Conservation (phyloP, 2,329 filamentous ascomycete species). For the Ambrosiella xylebori region DNA sequence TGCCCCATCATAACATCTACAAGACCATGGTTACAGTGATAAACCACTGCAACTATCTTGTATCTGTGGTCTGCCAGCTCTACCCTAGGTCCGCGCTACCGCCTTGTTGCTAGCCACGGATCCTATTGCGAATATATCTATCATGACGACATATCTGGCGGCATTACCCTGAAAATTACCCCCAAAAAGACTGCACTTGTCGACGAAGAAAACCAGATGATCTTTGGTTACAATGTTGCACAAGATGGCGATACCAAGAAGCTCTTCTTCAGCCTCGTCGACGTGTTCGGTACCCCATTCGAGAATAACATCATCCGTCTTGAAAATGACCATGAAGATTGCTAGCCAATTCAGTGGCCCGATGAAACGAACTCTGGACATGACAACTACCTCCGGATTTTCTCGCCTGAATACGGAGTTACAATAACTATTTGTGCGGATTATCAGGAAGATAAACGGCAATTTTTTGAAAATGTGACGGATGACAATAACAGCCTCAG, state of each 20-base stretch:
- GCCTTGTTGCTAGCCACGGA: constrained; percentile 17
- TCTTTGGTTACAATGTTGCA: constrained; percentile 24
- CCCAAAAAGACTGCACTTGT: constrained; percentile 21
- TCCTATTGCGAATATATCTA: constrained; percentile 21
- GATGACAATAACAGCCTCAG: neutral
- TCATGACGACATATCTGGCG: constrained; percentile 22
- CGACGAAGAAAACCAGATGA: constrained; percentile 23
- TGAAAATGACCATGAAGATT: constrained; percentile 18
- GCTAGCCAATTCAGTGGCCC: constrained; percentile 22
- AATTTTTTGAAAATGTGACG: neutral
- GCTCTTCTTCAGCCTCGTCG: constrained; percentile 25
- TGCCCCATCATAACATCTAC: neutral
- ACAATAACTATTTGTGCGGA: constrained; percentile 3
- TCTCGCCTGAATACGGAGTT: constrained; percentile 4
- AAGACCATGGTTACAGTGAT: constrained; percentile 19
- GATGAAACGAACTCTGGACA: constrained; percentile 21
- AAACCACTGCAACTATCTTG: constrained; percentile 22
- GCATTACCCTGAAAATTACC: constrained; percentile 25
- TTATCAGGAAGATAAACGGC: neutral
- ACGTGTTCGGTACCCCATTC: constrained; percentile 25
- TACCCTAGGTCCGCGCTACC: constrained; percentile 16
- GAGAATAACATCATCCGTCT: constrained; percentile 19
- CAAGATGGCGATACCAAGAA: constrained; percentile 11
- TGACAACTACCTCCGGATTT: constrained; percentile 19
- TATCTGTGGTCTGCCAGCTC: constrained; percentile 25